A percentile compares a stretch with the other conserved stretches of the same genome.
These are phyloP conservation scores for Pelargonium nanum DNA, from an alignment of 345 rosid genomes.

Conservation along the genomic window DNA sequence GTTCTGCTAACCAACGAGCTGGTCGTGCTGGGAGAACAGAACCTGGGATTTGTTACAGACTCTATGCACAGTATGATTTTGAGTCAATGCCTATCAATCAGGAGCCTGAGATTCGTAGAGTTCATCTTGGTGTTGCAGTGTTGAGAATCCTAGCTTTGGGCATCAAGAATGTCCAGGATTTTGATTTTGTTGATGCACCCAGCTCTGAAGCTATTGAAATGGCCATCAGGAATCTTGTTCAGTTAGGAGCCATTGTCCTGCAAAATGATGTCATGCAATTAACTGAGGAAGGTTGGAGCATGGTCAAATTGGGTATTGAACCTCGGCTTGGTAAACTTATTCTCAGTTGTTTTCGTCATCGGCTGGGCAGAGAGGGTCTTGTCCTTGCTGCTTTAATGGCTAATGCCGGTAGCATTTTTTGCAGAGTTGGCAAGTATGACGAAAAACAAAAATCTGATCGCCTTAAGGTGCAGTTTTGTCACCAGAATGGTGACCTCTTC, in stretches of 20 bases:
- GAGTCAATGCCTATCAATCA: constrained; percentile 51
- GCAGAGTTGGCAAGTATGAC: constrained; percentile 55
- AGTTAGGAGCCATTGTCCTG: constrained; percentile 57
- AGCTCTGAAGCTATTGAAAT: constrained; percentile 49
- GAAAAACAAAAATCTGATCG: constrained; percentile 31
- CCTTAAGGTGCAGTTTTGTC: not conserved
- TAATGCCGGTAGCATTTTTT: not conserved
- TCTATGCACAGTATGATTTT: constrained; percentile 46
- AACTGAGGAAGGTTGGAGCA: constrained; percentile 46
- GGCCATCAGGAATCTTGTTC: constrained; percentile 67
- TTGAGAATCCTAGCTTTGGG: constrained; percentile 77
- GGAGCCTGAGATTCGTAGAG: constrained; percentile 83
- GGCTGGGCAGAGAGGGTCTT: constrained; percentile 71
- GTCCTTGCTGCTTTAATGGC: constrained; percentile 21
- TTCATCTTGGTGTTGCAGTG: constrained; percentile 84
- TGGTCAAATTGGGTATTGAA: constrained; percentile 81
- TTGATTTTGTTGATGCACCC: constrained; percentile 90
- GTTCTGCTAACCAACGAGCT: constrained; percentile 86
- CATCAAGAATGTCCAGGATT: constrained; percentile 37
- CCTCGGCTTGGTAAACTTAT: constrained; percentile 86
- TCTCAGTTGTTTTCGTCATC: constrained; percentile 36
- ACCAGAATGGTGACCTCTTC: not conserved
- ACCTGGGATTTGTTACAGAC: constrained; percentile 79
- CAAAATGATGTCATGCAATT: constrained; percentile 37
- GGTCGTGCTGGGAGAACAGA: constrained; percentile 98